Percentiles rank a stretch among this genome's conserved stretches.
These are phyloP conservation scores for Papilionanthe hybrid DNA, from an alignment of 116 monocot species.

Conservation along the genomic window DNA sequence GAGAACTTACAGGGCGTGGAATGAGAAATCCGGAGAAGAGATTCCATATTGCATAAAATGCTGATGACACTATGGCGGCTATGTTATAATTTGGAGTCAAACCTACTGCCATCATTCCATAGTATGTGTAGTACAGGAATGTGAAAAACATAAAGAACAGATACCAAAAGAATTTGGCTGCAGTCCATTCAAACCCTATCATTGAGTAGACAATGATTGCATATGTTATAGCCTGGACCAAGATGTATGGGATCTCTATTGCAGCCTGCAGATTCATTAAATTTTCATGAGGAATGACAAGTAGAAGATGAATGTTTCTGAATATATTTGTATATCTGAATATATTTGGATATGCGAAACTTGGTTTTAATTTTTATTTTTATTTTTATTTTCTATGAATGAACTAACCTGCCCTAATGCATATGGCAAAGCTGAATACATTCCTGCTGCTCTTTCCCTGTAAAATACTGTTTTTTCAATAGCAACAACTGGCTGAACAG, in stretches of 20 bases:
- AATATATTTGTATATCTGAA: neutral
- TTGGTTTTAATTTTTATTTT: no score
- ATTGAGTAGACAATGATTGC: constrained; percentile 51
- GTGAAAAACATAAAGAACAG: constrained; percentile 74
- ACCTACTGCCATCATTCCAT: constrained; percentile 65
- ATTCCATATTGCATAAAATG: constrained; percentile 56
- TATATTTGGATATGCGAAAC: neutral
- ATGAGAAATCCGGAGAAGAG: constrained; percentile 62
- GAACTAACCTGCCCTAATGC: constrained; percentile 30
- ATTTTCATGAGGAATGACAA: neutral
- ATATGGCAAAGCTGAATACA: constrained; percentile 40
- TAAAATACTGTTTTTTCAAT: constrained; percentile 40
- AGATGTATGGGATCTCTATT: constrained; percentile 45
- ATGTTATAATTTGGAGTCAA: constrained; percentile 56
- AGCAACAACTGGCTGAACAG: constrained; percentile 32
- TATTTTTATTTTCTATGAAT: no score
- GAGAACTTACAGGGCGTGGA: constrained; percentile 40
- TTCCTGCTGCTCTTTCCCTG: constrained; percentile 37
- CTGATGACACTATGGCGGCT: constrained; percentile 39
- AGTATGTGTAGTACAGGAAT: constrained; percentile 64
- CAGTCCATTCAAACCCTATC: constrained; percentile 66
- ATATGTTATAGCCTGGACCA: constrained; percentile 42
- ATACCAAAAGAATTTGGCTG: constrained; percentile 66
- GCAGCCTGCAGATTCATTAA: constrained; percentile 27
- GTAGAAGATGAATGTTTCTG: neutral